These are phyloP conservation scores for Ascochyta rabiei DNA, from an alignment of 2,329 filamentous ascomycete species.

Conservation along the genomic window DNA sequence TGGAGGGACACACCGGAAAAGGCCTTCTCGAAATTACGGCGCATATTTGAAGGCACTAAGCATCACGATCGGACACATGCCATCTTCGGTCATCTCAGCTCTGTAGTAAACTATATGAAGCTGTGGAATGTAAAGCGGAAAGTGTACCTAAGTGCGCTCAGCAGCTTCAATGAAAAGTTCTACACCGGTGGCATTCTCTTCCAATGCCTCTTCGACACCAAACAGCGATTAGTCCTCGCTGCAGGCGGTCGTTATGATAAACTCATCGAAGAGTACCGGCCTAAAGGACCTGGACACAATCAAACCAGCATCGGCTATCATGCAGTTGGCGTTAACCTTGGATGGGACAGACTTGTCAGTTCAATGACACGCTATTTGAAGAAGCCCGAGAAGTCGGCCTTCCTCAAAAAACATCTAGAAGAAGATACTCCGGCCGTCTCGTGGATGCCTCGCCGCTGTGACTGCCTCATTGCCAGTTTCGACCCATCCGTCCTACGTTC, in stretches of 20 bases:
- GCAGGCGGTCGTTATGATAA: slow-evolving; percentile 93
- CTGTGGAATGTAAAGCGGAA: slow-evolving; percentile 76
- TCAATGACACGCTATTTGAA: slow-evolving; percentile 62
- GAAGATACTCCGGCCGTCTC: slow-evolving; percentile 54
- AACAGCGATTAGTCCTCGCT: slow-evolving; percentile 81
- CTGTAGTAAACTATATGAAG: slow-evolving; percentile 77
- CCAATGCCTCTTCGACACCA: slow-evolving; percentile 86
- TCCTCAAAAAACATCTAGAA: slow-evolving; percentile 72
- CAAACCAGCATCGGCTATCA: slow-evolving; percentile 60
- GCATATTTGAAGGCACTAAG: slow-evolving; percentile 61
- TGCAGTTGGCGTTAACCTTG: slow-evolving; percentile 90
- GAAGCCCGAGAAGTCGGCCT: slow-evolving; percentile 54
- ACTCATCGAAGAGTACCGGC: slow-evolving; percentile 82
- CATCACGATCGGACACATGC: slow-evolving; percentile 58
- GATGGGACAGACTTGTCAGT: slow-evolving; percentile 80
- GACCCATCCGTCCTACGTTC: slow-evolving; percentile 77
- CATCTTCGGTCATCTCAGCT: slow-evolving; percentile 77
- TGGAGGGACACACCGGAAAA: slow-evolving; percentile 80
- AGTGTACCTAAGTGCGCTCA: slow-evolving; percentile 82
- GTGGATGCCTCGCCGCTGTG: slow-evolving; percentile 65
- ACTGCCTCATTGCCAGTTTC: slow-evolving; percentile 88
- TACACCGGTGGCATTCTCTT: slow-evolving; percentile 83
- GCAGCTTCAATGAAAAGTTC: slow-evolving; percentile 89
- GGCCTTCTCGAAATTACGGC: slow-evolving; percentile 67
- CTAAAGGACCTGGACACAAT: slow-evolving; percentile 65